Evolutionary conservation across 129 eudicot genomes (phyloP), one percentile per base, ranked within the genome.

Genomic region (Flaveria robusta): DNA sequence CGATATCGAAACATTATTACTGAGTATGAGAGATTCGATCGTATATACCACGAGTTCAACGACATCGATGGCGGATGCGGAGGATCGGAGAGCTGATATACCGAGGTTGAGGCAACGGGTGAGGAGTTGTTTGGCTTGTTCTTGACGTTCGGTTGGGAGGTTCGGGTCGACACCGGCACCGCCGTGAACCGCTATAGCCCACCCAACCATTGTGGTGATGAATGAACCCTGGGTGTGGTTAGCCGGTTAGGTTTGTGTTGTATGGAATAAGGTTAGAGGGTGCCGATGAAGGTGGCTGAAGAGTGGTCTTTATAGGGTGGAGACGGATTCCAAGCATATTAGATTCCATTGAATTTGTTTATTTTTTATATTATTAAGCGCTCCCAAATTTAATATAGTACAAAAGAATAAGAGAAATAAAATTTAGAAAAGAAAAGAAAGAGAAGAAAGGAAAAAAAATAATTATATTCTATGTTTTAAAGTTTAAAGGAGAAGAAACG

Each of bases 121-220:
- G 82, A 92, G 98, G 43, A 92, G 88, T 58, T 74, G 86, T 83
- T 90, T 90, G 76, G 96, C 98, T 42, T 86, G 79, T 65, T 90
- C 89, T 63, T 92, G 98, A 15, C 92, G 93, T 15, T 92, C 91
- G 10, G 79, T 64, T 19, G 98, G 96, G 81, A 92, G 96, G 83
- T 90, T 92, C 4, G 98, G 98, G 86, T 90, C 98, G 41, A 92
- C 96, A 34, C 98, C 98, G 42, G 98, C 98, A 56, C 98, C 98
- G 27, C 98, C 98, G 77, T 92, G 98, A 74, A 90, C 94, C 20
- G 92, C 98, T 4, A 92, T 92, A 50, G 98, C 98, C 96, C 96
- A 92, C 68, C 92, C 86, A 14, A 90, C 98, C 98, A 92, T 92
- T 62, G 76, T 42, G 19, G 26, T 15, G 79, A 42, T n/a, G n/a